These are phyloP conservation scores for Bacidia gigantensis DNA, from an alignment of 495 filamentous ascomycete genomes.

Conservation along the genomic window DNA sequence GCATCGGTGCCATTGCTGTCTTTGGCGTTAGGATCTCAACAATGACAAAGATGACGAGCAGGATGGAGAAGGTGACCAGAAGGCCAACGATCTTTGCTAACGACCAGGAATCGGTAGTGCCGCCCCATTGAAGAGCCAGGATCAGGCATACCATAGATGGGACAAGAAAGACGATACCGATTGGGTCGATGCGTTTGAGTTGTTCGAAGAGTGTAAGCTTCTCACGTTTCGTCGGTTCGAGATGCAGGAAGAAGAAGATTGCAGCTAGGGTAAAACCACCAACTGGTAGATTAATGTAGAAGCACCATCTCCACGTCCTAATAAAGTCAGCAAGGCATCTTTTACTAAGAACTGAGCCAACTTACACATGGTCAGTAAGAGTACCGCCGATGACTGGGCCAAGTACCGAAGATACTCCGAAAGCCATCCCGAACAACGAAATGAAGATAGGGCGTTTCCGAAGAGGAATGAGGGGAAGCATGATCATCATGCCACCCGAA, in stretches of 20 bases:
- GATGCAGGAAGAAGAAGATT: constrained; percentile 14
- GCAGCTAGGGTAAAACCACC: constrained; percentile 24
- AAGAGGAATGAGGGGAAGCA: constrained; percentile 15
- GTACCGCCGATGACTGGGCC: constrained; percentile 40
- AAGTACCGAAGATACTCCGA: constrained; percentile 12
- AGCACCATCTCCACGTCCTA: constrained; percentile 36
- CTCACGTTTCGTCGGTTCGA: constrained; percentile 1
- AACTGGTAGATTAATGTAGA: constrained; percentile 38
- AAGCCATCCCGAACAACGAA: constrained; percentile 17
- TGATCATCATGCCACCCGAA: constrained; percentile 28
- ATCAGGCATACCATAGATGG: constrained; percentile 27
- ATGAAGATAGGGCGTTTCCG: constrained; percentile 14
- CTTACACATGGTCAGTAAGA: constrained; percentile 30
- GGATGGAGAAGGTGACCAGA: constrained; percentile 23
- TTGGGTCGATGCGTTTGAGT: constrained; percentile 16
- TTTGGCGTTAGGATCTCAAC: constrained; percentile 20
- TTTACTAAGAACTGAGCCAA: background rate
- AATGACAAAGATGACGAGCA: constrained; percentile 19
- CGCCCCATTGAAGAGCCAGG: constrained; percentile 33
- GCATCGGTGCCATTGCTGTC: constrained; percentile 24
- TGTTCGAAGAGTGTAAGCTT: constrained; percentile 7
- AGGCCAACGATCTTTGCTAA: constrained; percentile 25
- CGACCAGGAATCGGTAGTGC: constrained; percentile 26
- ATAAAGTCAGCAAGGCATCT: constrained; percentile 5
- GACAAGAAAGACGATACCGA: constrained; percentile 23